Evolutionary conservation across 352 stramenopile species (phyloP).

Genomic region (Phytophthora tubulina): DNA sequence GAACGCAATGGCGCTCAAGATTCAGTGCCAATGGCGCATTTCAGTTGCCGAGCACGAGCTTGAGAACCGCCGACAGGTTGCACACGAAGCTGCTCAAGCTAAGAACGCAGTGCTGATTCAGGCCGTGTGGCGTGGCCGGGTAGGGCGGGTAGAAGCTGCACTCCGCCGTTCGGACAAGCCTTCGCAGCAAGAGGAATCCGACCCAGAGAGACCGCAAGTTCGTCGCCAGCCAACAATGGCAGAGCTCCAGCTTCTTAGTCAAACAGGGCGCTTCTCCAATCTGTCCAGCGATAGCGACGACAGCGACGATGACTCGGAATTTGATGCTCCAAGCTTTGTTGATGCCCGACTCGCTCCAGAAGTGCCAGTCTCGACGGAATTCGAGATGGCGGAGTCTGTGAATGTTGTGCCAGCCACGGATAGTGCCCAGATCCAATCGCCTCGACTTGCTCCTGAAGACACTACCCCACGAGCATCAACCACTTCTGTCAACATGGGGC

Average conservation of each 20-base stretch:
- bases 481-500: slow-evolving; percentile 14
- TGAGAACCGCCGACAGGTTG: slow-evolving; percentile 12
- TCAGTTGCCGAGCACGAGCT: slow-evolving; percentile 1
- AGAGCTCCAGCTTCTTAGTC: slow-evolving; percentile 58
- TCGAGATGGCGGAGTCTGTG: not conserved
- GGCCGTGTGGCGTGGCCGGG: slow-evolving; percentile 26
- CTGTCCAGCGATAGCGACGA: slow-evolving; percentile 49
- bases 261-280: slow-evolving; percentile 57
- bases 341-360: slow-evolving; percentile 12
- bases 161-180: slow-evolving; percentile 8
- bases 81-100: slow-evolving; percentile 8
- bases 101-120: slow-evolving; percentile 30
- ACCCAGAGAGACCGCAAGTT: slow-evolving; percentile 17
- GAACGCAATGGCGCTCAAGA: slow-evolving; percentile 33
- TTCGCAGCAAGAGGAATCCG: not conserved
- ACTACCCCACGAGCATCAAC: slow-evolving; percentile 15
- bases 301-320: slow-evolving; percentile 50
- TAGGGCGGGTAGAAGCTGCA: slow-evolving; percentile 14
- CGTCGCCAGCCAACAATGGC: slow-evolving; percentile 48
- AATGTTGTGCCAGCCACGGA: slow-evolving; percentile 8
- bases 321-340: slow-evolving; percentile 36
- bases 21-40: slow-evolving; percentile 40
- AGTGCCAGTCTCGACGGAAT: not conserved
- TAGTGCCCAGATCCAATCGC: slow-evolving; percentile 6
- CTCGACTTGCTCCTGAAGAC: slow-evolving; percentile 9